A percentile compares a stretch with the other conserved stretches of the same genome.
phyloP scores from a whole-genome alignment of 768 basidiomycete genomes.

The Naematelia aurantialba region DNA sequence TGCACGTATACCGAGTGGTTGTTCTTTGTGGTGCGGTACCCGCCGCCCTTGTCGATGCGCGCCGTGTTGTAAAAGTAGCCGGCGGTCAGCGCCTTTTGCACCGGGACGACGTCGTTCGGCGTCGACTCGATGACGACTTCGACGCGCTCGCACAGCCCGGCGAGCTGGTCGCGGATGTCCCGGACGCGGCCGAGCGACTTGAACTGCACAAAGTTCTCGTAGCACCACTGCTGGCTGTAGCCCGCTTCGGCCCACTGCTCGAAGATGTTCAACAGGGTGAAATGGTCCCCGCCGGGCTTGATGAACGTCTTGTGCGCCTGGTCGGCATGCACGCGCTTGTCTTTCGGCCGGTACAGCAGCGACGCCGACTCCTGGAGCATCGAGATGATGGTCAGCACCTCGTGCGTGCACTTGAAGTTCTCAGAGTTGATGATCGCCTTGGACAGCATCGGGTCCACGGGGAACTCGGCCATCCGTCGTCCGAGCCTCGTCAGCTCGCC shows the following conservation, averaged over 20 bases:
- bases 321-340: conserved; percentile 95
- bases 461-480: conserved; percentile 96
- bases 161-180: conserved; percentile 88
- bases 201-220: conserved; percentile 72
- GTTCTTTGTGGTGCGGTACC: conserved; percentile 94
- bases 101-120: conserved; percentile 86
- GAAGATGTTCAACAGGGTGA: conserved; percentile 95
- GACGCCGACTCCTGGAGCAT: conserved; percentile 96
- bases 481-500: conserved; percentile 98
- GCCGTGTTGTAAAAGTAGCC: conserved; percentile 96
- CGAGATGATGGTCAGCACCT: conserved; percentile 93
- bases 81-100: conserved; percentile 91
- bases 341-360: conserved; percentile 94
- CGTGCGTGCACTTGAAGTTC: conserved; percentile 88
- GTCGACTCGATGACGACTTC: conserved; percentile 84
- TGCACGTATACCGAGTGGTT: conserved; percentile 96
- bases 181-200: conserved; percentile 90
- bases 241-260: conserved; percentile 99
- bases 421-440: conserved; percentile 96
- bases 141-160: conserved; percentile 91
- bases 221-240: conserved; percentile 73
- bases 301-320: conserved; percentile 97
- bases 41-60: conserved; percentile 88
- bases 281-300: conserved; percentile 93
- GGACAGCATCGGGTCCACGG: conserved; percentile 94